These are phyloP conservation scores for Malus hybrid DNA, from an alignment of 331 rosid species.

Conservation along the genomic window DNA sequence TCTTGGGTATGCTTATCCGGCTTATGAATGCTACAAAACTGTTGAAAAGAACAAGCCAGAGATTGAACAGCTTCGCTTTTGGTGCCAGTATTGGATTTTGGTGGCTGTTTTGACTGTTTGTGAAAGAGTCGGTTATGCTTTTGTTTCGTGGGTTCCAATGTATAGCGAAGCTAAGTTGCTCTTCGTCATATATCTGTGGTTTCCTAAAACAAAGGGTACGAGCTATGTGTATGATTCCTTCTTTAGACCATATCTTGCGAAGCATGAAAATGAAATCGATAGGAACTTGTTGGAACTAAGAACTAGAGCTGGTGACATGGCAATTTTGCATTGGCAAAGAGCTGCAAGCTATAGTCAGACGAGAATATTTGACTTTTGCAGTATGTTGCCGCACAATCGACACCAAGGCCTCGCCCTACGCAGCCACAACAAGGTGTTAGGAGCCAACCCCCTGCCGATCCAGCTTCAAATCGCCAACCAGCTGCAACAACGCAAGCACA, in stretches of 20 bases:
- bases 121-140: constrained; percentile 87
- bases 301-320: constrained; percentile 86
- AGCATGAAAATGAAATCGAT: constrained; percentile 97
- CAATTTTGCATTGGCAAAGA: constrained; percentile 79
- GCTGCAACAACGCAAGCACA: constrained; percentile 30
- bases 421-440: constrained; percentile 49
- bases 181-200: constrained; percentile 88
- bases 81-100: constrained; percentile 99
- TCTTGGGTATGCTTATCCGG: constrained; percentile 98
- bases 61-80: constrained; percentile 91
- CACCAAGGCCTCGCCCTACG: constrained; percentile 60
- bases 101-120: constrained; percentile 90
- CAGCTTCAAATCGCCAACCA: constrained; percentile 33
- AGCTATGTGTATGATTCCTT: constrained; percentile 91
- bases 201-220: constrained; percentile 93
- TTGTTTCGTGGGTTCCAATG: constrained; percentile 98
- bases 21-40: constrained; percentile 95
- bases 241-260: constrained; percentile 88
- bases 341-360: constrained; percentile 92
- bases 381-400: constrained; percentile 88
- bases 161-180: constrained; percentile 95
- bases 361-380: constrained; percentile 76
- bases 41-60: constrained; percentile 95
- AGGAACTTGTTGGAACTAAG: constrained; percentile 78
- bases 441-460: constrained; percentile 32